phyloP scores from a whole-genome alignment of 345 rosid genomes.

The Cardamine resedifolia region DNA sequence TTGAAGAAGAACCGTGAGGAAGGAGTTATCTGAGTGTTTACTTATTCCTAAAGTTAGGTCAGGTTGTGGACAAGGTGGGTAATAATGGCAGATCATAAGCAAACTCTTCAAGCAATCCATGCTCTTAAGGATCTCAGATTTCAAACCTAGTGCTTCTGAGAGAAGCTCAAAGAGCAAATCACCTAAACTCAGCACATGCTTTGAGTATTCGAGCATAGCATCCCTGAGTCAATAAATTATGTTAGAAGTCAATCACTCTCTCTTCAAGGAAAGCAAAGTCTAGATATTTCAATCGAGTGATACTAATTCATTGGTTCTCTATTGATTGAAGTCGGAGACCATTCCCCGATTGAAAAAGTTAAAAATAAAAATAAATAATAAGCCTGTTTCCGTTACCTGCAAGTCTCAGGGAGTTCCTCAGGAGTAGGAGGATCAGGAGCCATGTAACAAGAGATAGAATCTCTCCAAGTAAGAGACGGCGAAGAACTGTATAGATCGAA shows the following conservation, averaged over 20 bases:
- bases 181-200: slow-evolving; percentile 43
- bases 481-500: slow-evolving; percentile 43
- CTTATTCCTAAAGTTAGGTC: slow-evolving; percentile 39
- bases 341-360: neutral
- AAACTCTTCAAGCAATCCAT: slow-evolving; percentile 38
- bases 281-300: neutral
- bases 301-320: neutral
- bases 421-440: slow-evolving; percentile 44
- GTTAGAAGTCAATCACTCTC: neutral
- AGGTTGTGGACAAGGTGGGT: slow-evolving; percentile 48
- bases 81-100: slow-evolving; percentile 37
- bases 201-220: slow-evolving; percentile 38
- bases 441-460: slow-evolving; percentile 42
- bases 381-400: slow-evolving; percentile 39
- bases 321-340: neutral
- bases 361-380: no score
- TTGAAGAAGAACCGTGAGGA: slow-evolving; percentile 43
- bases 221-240: slow-evolving; percentile 35
- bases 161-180: slow-evolving; percentile 37
- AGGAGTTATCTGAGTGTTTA: slow-evolving; percentile 31
- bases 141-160: slow-evolving; percentile 49
- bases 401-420: slow-evolving; percentile 48
- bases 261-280: neutral
- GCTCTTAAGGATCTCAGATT: slow-evolving; percentile 34
- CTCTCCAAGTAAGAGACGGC: slow-evolving; percentile 51